Evolutionary conservation across 2,329 filamentous ascomycete genomes (phyloP), one percentile per base, ranked within the genome.

Genomic region (Byssochlamys sp.): DNA sequence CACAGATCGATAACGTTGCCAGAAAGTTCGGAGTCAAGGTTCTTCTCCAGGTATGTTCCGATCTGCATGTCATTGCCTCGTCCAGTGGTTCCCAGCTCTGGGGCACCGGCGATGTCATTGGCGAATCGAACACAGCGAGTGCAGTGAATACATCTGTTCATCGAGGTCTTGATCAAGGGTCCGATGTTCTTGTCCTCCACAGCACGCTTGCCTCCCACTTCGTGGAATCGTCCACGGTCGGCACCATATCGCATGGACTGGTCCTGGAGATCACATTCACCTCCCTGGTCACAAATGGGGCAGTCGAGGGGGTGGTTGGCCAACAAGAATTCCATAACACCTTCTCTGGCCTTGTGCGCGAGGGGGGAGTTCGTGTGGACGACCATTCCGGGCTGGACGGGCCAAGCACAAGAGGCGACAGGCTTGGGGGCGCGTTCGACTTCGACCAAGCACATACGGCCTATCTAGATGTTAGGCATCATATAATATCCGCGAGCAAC

Each of bases 151-250:
- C 94, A 99, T 73, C 94, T 85, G 82, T 99, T 99, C 94, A 99
- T 99, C 54, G 94, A 99, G 2, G 94, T 99, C 84, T 99, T 99
- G 78, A 99, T 89, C 66, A 99, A 77, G 56, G 94, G 94, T 35
- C 94, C 94, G 69, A 99, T 96, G 76, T 99, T 97, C 84, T 99
- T 99, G 77, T 99, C 94, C 79, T 99, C 94, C 45, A 96, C 91
- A 27, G 91, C 94, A 80, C 94, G 89, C 84, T 99, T 99, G 77
- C 94, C 94, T 57, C 84, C 86, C 70, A 95, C 78, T 77, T 99
- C 94, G 78, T 99, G 94, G 80, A 99, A 99, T 68, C 94, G 88
- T 61, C 94, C 94, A 72, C 94, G 85, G 77, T 99, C 94, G 63
- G 88, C 89, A 69, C 94, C 94, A 73, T 99, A 99, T 76, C 94